Evolutionary conservation across 129 eudicot species (phyloP), one percentile per base, ranked within the genome.

Genomic region (Tagetes patula): DNA sequence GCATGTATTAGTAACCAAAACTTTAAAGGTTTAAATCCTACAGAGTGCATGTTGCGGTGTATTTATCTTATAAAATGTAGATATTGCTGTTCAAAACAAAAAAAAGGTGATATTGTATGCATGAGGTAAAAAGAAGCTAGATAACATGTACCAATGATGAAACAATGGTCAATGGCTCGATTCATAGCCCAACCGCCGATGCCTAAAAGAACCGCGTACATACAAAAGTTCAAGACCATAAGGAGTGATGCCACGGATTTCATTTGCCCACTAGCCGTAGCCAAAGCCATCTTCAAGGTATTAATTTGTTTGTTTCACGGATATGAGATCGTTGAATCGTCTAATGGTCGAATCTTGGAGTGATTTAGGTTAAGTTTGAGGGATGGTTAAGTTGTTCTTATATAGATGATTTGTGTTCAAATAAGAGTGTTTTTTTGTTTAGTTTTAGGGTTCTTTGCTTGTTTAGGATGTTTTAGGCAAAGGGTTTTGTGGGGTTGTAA

Each of bases 131-230:
- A 59, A 59, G 65, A 59, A 59, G 41, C 40, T 32, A 32, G 65
- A 59, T 20, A 48, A 38, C 3, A 40, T 74, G 43, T 43, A 94
- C 98, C 98, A 10, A 90, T 90, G 72, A 94, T 70, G 89, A 90
- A 94, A 43, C 97, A 93, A 76, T 86, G 91, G 53, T 90, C 89
- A 4, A 94, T 94, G 47, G 97, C 98, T 71, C 71, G 56, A 12
- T 94, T 86, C 79, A 84, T 81, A 0, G 96, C 93, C 98, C 97
- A 94, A 58, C 92, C 93, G 41, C 95, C 91, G 42, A 90, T 90
- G 83, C 93, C 92, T 7, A 94, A 31, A 72, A 94, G 79, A 6
- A 86, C 77, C 6, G 69, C 89, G 47, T 82, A 90, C 98, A 94
- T 88, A 82, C 98, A 90, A 73, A 94, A 86, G 80, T 94, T 94